Evolutionary conservation across 176 grass and related monocot genomes (phyloP).

Genomic region (Triticum timopheevii): DNA sequence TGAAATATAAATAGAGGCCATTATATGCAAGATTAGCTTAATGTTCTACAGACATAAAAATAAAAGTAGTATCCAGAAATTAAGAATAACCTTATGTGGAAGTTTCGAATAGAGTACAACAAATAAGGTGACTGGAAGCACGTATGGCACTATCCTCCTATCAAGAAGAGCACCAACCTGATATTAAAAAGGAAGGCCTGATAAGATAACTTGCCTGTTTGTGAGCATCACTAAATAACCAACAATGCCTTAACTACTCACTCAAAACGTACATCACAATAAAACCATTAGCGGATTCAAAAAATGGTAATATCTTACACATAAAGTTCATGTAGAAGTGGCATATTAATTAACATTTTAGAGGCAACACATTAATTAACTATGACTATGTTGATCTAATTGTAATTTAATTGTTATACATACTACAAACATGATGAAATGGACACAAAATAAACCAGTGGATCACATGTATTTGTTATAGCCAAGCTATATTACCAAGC

Average conservation of each 20-base stretch:
- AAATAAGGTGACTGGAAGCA: slow-evolving; percentile 85
- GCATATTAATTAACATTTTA: neutral
- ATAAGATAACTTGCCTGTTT: slow-evolving; percentile 1
- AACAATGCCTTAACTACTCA: neutral
- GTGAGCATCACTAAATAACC: slow-evolving; percentile 6
- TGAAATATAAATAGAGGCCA: slow-evolving; percentile 41
- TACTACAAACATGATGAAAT: slow-evolving; percentile 3
- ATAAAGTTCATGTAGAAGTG: neutral
- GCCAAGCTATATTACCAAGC: slow-evolving; percentile 57
- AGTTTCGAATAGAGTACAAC: slow-evolving; percentile 98
- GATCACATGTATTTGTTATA: neutral
- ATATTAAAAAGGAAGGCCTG: slow-evolving; percentile 38
- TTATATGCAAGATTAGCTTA: neutral
- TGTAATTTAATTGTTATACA: neutral
- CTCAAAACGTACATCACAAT: slow-evolving; percentile 25
- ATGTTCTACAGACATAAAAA: slow-evolving; percentile 14
- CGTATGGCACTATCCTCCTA: slow-evolving; percentile 75
- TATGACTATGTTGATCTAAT: neutral
- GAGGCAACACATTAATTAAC: neutral
- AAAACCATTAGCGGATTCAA: neutral
- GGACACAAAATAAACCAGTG: neutral
- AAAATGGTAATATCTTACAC: neutral
- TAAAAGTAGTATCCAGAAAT: slow-evolving; percentile 5
- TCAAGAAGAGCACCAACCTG: slow-evolving; percentile 81
- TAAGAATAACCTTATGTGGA: slow-evolving; percentile 75